Conservation (phyloP, 768 basidiomycete species). For the Podaxis sp. region DNA sequence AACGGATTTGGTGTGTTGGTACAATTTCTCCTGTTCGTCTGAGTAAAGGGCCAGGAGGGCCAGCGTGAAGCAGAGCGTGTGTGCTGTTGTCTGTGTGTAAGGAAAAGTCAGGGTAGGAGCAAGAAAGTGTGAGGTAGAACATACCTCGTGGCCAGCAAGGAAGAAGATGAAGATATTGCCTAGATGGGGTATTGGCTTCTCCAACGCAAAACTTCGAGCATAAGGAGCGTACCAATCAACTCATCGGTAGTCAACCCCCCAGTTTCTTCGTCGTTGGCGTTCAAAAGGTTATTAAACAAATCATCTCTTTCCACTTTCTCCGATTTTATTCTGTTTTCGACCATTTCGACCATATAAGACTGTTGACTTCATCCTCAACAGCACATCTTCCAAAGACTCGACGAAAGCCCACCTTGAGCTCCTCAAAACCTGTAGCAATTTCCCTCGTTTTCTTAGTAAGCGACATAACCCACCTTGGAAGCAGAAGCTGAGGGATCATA, state of each 20-base stretch:
- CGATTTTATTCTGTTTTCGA: constrained; percentile 31
- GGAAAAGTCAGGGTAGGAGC: background rate
- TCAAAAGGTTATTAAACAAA: constrained; percentile 45
- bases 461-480: constrained; percentile 36
- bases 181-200: background rate
- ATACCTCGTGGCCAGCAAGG: constrained; percentile 56
- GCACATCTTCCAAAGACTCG: background rate
- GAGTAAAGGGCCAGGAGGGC: constrained; percentile 39
- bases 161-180: constrained; percentile 42
- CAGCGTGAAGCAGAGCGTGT: constrained; percentile 36
- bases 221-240: constrained; percentile 24
- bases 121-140: background rate
- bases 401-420: constrained; percentile 28
- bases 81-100: constrained; percentile 28
- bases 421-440: constrained; percentile 31
- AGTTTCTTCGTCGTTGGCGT: constrained; percentile 34
- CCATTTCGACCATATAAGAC: constrained; percentile 48
- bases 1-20: constrained; percentile 27
- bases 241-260: constrained; percentile 34
- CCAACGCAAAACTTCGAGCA: no score
- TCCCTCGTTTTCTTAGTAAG: constrained; percentile 27
- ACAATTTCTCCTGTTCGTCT: constrained; percentile 41
- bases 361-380: constrained; percentile 5
- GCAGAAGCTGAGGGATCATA: constrained; percentile 29
- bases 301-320: constrained; percentile 39